These are phyloP conservation scores for Colletotrichum tanaceti DNA, from an alignment of 2,329 filamentous ascomycete species.

Conservation along the genomic window DNA sequence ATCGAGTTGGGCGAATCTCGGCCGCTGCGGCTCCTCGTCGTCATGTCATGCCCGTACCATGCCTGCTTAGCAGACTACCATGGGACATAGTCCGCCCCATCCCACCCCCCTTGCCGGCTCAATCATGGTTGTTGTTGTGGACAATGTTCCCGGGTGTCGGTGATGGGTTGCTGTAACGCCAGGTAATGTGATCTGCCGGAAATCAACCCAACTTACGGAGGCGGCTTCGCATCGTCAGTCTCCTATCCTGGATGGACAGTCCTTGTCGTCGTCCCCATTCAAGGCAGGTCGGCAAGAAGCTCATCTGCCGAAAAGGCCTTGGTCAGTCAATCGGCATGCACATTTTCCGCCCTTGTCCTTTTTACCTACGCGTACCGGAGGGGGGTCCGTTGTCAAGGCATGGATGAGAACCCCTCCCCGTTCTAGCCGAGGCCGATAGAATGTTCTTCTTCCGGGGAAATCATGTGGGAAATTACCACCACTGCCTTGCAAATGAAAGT, in stretches of 20 bases:
- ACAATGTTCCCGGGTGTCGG: too few relatives aligned
- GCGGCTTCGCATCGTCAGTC: not conserved
- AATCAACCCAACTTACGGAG: not conserved
- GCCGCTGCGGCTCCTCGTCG: too few relatives aligned
- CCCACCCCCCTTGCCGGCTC: too few relatives aligned
- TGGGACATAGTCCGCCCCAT: too few relatives aligned
- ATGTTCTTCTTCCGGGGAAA: not conserved
- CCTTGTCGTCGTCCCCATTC: not conserved
- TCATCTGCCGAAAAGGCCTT: not conserved
- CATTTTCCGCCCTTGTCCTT: too few relatives aligned
- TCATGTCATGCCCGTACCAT: too few relatives aligned
- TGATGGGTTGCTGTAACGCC: too few relatives aligned
- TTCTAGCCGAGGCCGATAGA: not conserved
- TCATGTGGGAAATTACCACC: not conserved
- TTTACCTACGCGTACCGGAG: not conserved
- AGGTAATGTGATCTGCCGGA: too few relatives aligned
- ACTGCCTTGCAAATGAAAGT: not conserved
- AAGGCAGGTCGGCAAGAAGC: not conserved
- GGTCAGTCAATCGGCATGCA: not conserved
- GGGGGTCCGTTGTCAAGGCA: not conserved
- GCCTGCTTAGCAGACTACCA: too few relatives aligned
- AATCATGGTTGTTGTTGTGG: too few relatives aligned
- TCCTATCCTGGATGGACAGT: not conserved
- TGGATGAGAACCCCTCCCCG: too few relatives aligned
- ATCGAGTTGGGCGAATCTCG: not conserved